Evolutionary conservation across 2,329 filamentous ascomycete genomes (phyloP).

Genomic region (Calonectria hawksworthii): DNA sequence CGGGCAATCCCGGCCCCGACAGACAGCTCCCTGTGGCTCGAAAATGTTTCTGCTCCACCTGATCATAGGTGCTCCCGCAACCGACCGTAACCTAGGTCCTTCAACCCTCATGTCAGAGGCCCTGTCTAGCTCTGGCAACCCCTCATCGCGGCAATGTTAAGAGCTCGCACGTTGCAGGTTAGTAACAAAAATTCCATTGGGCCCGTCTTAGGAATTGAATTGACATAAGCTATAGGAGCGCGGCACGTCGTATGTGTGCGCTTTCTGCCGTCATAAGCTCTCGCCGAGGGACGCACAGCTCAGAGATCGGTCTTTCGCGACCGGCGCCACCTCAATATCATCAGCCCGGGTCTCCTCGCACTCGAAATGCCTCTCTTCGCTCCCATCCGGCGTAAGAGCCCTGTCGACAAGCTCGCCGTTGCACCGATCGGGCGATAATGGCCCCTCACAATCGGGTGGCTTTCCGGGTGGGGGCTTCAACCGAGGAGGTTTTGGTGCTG

Average conservation of each 20-base stretch:
- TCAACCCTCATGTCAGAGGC: constrained; percentile 38
- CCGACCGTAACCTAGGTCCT: constrained; percentile 18
- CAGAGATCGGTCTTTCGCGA: constrained; percentile 33
- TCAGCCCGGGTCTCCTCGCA: constrained; percentile 9
- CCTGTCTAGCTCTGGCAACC: constrained; percentile 35
- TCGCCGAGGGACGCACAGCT: constrained; percentile 35
- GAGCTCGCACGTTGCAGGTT: constrained; percentile 58
- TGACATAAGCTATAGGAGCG: constrained; percentile 48
- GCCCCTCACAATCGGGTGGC: constrained; percentile 33
- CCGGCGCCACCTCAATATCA: constrained; percentile 26
- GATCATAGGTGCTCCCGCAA: constrained; percentile 24
- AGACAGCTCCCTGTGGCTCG: constrained; percentile 35
- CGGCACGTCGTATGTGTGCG: constrained; percentile 57
- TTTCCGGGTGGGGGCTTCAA: constrained; percentile 43
- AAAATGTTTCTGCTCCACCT: constrained; percentile 38
- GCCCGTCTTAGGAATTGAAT: constrained; percentile 5
- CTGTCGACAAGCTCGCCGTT: constrained; percentile 47
- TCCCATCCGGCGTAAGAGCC: constrained; percentile 34
- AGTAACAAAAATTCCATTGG: constrained; percentile 22
- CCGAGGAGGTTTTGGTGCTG: constrained; percentile 35
- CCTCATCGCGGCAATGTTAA: constrained; percentile 56
- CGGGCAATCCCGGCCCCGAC: constrained; percentile 42
- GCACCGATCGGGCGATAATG: constrained; percentile 34
- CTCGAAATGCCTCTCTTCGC: constrained; percentile 7
- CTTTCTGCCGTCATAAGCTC: constrained; percentile 53